phyloP scores from a whole-genome alignment of 257 asterid species.

The Fraxinus cuspidata region DNA sequence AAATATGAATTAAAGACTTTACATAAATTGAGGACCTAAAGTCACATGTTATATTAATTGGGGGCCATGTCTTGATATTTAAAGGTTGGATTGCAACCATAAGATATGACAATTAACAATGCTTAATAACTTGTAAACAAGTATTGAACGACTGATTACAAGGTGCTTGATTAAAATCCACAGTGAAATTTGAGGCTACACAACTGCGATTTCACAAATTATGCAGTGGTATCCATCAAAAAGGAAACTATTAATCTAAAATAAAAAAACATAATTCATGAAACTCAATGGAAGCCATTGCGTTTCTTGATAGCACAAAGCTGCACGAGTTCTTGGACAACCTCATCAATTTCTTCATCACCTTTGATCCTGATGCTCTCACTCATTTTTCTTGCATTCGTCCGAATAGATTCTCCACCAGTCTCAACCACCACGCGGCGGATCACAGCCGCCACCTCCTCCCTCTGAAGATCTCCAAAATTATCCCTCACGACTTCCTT shows the following conservation, averaged over 20 bases:
- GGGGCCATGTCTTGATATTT: too few relatives aligned
- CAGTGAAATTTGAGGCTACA: slow-evolving; percentile 14
- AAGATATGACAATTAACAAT: neutral
- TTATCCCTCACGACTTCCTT: slow-evolving; percentile 34
- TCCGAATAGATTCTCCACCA: slow-evolving; percentile 28
- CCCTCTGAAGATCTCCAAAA: slow-evolving; percentile 29
- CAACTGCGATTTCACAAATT: slow-evolving; percentile 34
- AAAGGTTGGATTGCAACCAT: neutral
- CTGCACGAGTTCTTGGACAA: slow-evolving; percentile 35
- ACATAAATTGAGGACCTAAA: too few relatives aligned
- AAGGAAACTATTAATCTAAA: neutral
- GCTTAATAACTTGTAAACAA: neutral
- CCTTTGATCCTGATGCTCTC: slow-evolving; percentile 33
- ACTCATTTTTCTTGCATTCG: slow-evolving; percentile 28
- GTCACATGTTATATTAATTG: too few relatives aligned
- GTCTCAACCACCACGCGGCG: slow-evolving; percentile 31
- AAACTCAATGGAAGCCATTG: slow-evolving; percentile 14
- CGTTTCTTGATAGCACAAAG: slow-evolving; percentile 15
- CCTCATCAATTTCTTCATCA: slow-evolving; percentile 45
- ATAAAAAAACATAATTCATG: neutral
- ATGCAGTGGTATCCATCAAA: slow-evolving; percentile 31
- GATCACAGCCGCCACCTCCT: slow-evolving; percentile 29
- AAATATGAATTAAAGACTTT: too few relatives aligned
- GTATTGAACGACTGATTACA: neutral
- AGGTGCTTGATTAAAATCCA: neutral